phyloP scores from a whole-genome alignment of 768 basidiomycete genomes.

The Boletus fagicola region DNA sequence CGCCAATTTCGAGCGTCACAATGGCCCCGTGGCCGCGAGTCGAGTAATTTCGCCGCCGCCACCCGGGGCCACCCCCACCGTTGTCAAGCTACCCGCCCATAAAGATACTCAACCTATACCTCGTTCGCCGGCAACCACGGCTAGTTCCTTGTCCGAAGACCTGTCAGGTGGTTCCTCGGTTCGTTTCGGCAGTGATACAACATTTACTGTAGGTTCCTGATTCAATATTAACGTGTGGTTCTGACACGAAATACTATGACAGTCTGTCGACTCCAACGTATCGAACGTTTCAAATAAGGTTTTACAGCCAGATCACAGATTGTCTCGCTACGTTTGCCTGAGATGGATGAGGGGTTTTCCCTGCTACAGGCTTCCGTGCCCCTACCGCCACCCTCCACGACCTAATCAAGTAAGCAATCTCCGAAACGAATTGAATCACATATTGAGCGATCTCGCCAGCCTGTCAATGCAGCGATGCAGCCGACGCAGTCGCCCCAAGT shows the following conservation, averaged over 20 bases:
- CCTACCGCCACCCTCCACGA: slow-evolving; percentile 8
- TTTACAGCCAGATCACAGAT: neutral
- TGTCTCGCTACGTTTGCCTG: neutral
- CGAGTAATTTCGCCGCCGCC: slow-evolving; percentile 11
- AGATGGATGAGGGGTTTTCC: neutral
- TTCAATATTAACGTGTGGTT: neutral
- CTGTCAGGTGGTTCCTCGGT: slow-evolving; percentile 12
- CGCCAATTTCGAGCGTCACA: slow-evolving; percentile 1
- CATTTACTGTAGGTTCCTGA: slow-evolving; percentile 17
- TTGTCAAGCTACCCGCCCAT: slow-evolving; percentile 13
- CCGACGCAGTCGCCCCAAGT: neutral
- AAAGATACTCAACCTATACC: neutral
- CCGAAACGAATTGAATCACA: neutral
- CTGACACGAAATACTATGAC: neutral
- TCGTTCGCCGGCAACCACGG: slow-evolving; percentile 12
- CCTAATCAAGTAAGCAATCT: slow-evolving; percentile 10
- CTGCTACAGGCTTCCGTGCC: neutral
- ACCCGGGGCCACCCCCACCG: neutral
- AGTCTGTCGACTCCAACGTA: slow-evolving; percentile 20
- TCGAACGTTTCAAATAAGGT: slow-evolving; percentile 11
- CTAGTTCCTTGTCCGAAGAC: slow-evolving; percentile 21
- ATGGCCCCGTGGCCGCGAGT: neutral
- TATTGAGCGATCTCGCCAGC: slow-evolving; percentile 3
- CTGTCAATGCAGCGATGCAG: neutral
- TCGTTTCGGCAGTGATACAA: slow-evolving; percentile 14